Conservation (phyloP, 495 filamentous ascomycete species). For the Neurospora sublineolata region DNA sequence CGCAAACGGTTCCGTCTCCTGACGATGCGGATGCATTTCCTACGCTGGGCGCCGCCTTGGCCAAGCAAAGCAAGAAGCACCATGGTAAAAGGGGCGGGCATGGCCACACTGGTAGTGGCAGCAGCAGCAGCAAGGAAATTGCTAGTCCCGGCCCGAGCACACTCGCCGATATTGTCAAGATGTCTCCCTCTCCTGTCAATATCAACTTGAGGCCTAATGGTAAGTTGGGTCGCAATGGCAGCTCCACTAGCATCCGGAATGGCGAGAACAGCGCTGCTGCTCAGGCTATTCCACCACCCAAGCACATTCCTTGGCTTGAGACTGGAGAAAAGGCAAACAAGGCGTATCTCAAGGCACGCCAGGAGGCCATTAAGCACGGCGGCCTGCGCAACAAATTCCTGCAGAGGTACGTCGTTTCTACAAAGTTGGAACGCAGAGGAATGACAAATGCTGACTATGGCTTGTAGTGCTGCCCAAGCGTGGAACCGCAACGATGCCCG, state of each 20-base stretch:
- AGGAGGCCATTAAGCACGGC: constrained; percentile 93
- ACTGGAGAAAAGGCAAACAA: constrained; percentile 86
- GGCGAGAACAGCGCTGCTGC: constrained; percentile 74
- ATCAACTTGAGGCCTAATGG: constrained; percentile 36
- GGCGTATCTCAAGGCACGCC: constrained; percentile 84
- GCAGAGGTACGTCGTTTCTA: constrained; percentile 54
- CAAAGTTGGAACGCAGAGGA: background rate
- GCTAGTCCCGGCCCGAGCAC: constrained; percentile 62
- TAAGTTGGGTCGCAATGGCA: constrained; percentile 41
- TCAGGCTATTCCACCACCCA: constrained; percentile 71
- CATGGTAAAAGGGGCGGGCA: constrained; percentile 78
- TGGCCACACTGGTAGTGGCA: constrained; percentile 36
- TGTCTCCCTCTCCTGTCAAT: constrained; percentile 67
- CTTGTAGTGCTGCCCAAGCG: constrained; percentile 82
- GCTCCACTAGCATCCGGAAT: constrained; percentile 41
- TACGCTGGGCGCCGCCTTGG: constrained; percentile 68
- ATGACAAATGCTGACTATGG: constrained; percentile 14
- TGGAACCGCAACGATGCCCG: constrained; percentile 98
- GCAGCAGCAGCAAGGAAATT: constrained; percentile 45
- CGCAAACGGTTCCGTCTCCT: constrained; percentile 60
- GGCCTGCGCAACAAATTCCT: constrained; percentile 93
- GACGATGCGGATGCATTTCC: constrained; percentile 97
- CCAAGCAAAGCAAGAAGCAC: constrained; percentile 74
- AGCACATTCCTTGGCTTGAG: constrained; percentile 94
- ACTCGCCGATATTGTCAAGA: constrained; percentile 89